Conservation (phyloP, 164 flowering plant genomes). For the Kingdonia uniflora region DNA sequence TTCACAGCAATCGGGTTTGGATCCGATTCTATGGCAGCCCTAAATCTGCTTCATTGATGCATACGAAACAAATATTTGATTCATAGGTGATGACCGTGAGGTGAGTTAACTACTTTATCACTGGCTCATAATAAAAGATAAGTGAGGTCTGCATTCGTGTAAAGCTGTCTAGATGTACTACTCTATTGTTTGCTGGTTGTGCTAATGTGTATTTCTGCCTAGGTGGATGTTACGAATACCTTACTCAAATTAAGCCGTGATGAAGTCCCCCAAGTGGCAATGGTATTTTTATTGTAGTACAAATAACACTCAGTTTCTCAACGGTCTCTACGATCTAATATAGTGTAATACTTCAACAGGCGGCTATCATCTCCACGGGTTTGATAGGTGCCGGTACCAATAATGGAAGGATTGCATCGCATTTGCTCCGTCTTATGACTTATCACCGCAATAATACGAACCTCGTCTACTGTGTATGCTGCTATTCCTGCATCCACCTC, state of each 20-base stretch:
- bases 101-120: too few species aligned
- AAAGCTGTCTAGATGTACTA: too few species aligned
- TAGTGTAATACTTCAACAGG: constrained; percentile 29
- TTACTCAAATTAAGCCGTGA: constrained; percentile 96
- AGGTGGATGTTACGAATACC: constrained; percentile 98
- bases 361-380: constrained; percentile 89
- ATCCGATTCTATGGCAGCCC: too few species aligned
- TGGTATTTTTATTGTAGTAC: constrained; percentile 32
- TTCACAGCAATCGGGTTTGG: too few species aligned
- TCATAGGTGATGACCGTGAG: too few species aligned
- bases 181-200: too few species aligned
- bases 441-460: constrained; percentile 91
- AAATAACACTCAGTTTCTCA: background rate
- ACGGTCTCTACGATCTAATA: background rate
- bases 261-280: constrained; percentile 88
- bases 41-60: too few species aligned
- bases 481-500: too few species aligned
- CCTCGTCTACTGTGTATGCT: constrained; percentile 83
- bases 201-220: too few species aligned
- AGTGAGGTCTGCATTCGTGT: too few species aligned
- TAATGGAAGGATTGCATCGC: constrained; percentile 94
- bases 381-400: constrained; percentile 98
- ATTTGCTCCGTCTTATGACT: constrained; percentile 94
- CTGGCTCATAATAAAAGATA: too few species aligned
- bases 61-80: too few species aligned